Conservation (phyloP, 768 basidiomycete species). For the Boletus eberwhitei region DNA sequence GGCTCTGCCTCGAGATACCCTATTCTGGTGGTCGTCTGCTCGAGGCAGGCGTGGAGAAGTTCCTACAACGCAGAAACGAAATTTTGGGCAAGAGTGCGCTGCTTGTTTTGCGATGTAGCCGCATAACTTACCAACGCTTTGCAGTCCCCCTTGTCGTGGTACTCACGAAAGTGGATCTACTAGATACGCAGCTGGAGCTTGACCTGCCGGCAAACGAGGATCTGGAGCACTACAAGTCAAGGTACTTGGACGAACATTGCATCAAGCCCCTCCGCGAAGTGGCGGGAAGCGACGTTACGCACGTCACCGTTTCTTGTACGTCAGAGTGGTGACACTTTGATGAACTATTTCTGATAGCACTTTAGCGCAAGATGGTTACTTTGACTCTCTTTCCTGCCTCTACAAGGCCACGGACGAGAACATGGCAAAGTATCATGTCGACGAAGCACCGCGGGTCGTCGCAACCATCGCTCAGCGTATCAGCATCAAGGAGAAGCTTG, state of each 20-base stretch:
- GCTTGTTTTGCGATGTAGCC: not conserved
- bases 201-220: not conserved
- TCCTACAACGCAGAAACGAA: constrained; percentile 1
- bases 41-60: constrained; percentile 11
- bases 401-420: not conserved
- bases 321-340: not conserved
- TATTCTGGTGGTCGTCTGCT: constrained; percentile 14
- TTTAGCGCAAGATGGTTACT: constrained; percentile 3
- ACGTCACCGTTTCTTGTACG: constrained; percentile 11
- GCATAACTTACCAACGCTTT: not conserved
- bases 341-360: not conserved
- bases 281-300: not conserved
- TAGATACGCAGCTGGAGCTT: constrained; percentile 1
- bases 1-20: constrained; percentile 18
- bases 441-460: constrained; percentile 7
- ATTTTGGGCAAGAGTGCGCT: constrained; percentile 8
- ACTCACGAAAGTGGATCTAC: constrained; percentile 15
- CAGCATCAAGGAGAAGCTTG: constrained; percentile 15
- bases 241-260: not conserved
- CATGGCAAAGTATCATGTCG: constrained; percentile 4
- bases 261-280: not conserved
- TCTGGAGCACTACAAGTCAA: not conserved
- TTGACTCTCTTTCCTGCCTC: constrained; percentile 1
- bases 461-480: constrained; percentile 17
- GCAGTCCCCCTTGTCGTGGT: constrained; percentile 14